Conservation (phyloP, 768 basidiomycete species). For the Albatrellus ellisii region DNA sequence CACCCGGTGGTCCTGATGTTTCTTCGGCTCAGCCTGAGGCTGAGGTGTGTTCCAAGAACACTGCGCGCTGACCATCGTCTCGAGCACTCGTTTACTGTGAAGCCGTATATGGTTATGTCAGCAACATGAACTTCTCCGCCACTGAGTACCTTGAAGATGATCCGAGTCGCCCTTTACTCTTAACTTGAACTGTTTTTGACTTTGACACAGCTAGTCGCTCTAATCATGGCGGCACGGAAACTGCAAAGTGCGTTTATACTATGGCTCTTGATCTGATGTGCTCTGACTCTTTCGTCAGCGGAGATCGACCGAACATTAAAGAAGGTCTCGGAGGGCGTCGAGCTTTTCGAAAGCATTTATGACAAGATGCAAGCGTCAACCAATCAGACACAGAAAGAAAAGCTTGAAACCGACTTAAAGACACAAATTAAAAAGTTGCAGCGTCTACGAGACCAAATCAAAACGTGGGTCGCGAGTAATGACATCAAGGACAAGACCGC, state of each 20-base stretch:
- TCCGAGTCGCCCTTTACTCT: not conserved
- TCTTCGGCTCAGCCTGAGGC: too few relatives aligned
- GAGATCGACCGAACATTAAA: conserved; percentile 99
- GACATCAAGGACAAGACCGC: conserved; percentile 98
- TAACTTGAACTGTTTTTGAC: conserved; percentile 6
- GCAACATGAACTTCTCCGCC: not conserved
- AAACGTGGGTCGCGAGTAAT: conserved; percentile 93
- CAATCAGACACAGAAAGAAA: conserved; percentile 98
- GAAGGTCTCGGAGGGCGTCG: conserved; percentile 92
- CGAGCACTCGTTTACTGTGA: too few relatives aligned
- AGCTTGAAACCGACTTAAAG: conserved; percentile 89
- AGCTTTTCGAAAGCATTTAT: conserved; percentile 89
- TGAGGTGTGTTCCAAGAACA: too few relatives aligned
- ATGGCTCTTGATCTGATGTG: not conserved
- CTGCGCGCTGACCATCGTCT: too few relatives aligned
- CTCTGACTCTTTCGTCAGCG: conserved; percentile 34
- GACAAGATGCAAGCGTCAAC: conserved; percentile 96
- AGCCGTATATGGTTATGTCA: too few relatives aligned
- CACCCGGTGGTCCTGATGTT: too few relatives aligned
- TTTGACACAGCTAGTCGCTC: conserved; percentile 15
- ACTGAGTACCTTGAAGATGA: not conserved
- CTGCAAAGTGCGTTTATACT: conserved; percentile 52
- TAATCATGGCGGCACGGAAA: conserved; percentile 79
- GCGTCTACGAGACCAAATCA: conserved; percentile 75
- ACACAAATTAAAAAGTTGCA: conserved; percentile 97